phyloP scores from a whole-genome alignment of 495 filamentous ascomycete species.

The Penicillium cinerascens region DNA sequence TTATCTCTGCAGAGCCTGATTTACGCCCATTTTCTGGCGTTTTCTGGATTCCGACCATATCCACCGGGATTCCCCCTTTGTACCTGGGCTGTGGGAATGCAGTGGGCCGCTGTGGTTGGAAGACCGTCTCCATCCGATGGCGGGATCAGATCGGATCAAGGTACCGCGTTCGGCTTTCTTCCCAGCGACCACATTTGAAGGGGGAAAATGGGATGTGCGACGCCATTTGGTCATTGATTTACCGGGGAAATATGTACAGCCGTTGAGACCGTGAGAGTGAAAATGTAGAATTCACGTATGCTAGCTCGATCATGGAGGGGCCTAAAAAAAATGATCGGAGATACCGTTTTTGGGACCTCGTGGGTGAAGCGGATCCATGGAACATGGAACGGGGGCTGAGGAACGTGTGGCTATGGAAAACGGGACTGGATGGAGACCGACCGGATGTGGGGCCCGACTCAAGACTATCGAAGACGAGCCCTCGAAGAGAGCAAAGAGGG shows the following conservation, averaged over 20 bases:
- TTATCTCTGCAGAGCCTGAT: neutral
- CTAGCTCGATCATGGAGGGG: neutral
- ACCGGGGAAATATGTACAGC: neutral
- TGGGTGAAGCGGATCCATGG: neutral
- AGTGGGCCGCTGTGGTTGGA: neutral
- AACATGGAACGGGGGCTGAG: conserved; percentile 5
- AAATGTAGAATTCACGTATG: neutral
- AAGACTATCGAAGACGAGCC: neutral
- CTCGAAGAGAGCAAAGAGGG: neutral
- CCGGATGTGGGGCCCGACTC: neutral
- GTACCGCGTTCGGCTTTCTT: neutral
- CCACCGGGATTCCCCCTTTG: too few species aligned
- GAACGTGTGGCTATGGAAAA: neutral
- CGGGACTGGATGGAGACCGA: neutral
- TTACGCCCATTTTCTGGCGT: neutral
- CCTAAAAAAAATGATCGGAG: neutral
- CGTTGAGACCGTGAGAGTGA: too few species aligned
- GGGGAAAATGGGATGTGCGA: neutral
- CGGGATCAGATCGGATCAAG: neutral
- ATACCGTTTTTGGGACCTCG: neutral
- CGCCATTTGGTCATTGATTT: neutral
- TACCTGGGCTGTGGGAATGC: too few species aligned
- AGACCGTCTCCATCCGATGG: neutral
- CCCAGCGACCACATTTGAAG: neutral
- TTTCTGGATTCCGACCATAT: neutral